Base-by-base conservation (phyloP, 2,329 filamentous ascomycete species). In the Amauroascus niger region DNA sequence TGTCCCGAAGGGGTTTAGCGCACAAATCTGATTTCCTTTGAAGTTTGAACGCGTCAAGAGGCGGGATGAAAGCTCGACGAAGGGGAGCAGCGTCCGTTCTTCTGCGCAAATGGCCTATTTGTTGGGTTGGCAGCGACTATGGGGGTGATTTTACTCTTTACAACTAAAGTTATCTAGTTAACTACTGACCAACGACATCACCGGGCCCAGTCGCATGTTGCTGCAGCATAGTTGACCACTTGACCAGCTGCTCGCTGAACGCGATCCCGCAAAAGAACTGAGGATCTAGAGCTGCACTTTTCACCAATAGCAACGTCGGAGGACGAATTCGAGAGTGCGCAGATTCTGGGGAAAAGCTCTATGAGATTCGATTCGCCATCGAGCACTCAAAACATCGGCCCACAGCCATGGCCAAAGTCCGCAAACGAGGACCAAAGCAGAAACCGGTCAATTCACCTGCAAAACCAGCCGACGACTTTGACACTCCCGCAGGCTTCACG, bases 401-500 rank as follows among this genome's bases (percentile, higher is more conserved):
- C 18, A 14, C 50, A 28, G 32, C n/a, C n/a, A 70, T 71, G 69
- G 61, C 66, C 16, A 71, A 70, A 59, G 62, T 67, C 28, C 61
- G 66, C 18, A 62, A 63, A 55, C 63, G 65, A 32, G 57, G 61
- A 13, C 22, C 41, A 41, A 69, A 68, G 55, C 41, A 28, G 24
- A 28, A 16, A 13, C 13, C 24, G 14, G 7, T 30, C 22, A 28
- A 28, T 16, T 13, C 41, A 45, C 22, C 22, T 26, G 59, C 58
- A 30, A 68, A 65, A 52, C 32, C 46, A 32, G 61, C 60, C 30
- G 56, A 56, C 24, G 41, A 57, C 16, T 47, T 43, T 32, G 67
- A 68, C 5, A 65, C 67, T n/a, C 83, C 83, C 0, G 67, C 76
- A 28, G 87, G 87, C 6, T 95, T 93, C 76, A 78, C 79, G 60